Evolutionary conservation across 176 grass and related monocot genomes (phyloP).

Genomic region (Phragmites australis): DNA sequence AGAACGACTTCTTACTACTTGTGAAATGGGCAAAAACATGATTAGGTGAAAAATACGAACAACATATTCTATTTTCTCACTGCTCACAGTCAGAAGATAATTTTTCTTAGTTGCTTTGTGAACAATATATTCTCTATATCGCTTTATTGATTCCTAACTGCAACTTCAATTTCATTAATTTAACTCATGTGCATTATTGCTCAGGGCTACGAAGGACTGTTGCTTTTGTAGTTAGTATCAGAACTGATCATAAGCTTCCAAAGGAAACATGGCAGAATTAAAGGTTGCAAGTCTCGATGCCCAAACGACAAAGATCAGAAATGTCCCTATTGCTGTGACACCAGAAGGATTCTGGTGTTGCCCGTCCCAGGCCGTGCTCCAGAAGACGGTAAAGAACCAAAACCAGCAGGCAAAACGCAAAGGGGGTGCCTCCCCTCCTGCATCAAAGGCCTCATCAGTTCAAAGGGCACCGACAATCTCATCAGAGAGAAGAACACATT

Average conservation of each 20-base stretch:
- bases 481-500: slow-evolving; percentile 54
- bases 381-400: slow-evolving; percentile 71
- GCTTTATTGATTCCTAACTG: neutral
- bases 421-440: slow-evolving; percentile 47
- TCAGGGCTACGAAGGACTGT: slow-evolving; percentile 35
- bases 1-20: neutral
- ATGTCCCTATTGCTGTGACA: slow-evolving; percentile 80
- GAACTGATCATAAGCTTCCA: neutral
- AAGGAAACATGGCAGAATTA: slow-evolving; percentile 54
- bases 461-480: slow-evolving; percentile 58
- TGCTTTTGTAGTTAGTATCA: neutral
- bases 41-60: neutral
- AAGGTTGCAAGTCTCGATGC: slow-evolving; percentile 51
- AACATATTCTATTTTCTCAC: neutral
- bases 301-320: slow-evolving; percentile 62
- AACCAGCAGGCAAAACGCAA: slow-evolving; percentile 57
- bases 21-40: too few species aligned
- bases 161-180: slow-evolving; percentile 17
- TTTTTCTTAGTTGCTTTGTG: slow-evolving; percentile 1
- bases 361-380: slow-evolving; percentile 80
- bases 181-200: neutral
- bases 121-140: neutral
- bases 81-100: neutral
- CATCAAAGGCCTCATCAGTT: slow-evolving; percentile 68
- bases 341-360: slow-evolving; percentile 99